phyloP scores from a whole-genome alignment of 495 filamentous ascomycete genomes.

The Aspergillus ostianus region DNA sequence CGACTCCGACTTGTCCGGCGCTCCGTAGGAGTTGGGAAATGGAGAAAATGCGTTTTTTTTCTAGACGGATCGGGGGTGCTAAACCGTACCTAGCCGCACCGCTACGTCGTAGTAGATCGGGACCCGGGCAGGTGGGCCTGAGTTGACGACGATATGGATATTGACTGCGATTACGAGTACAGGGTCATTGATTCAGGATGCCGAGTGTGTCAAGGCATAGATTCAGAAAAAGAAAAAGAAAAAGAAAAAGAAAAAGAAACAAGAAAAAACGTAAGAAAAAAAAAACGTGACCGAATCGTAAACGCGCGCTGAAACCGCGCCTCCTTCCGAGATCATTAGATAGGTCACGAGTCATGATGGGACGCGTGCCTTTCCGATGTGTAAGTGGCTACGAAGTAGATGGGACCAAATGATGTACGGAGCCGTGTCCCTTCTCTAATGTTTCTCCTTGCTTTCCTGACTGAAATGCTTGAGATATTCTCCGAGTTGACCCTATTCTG shows the following conservation, averaged over 20 bases:
- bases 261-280: not conserved
- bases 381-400: not conserved
- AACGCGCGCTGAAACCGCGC: not conserved
- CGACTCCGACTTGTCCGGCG: not conserved
- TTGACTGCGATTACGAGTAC: not conserved
- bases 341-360: constrained; percentile 6
- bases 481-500: not conserved
- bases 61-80: too few relatives aligned
- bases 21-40: not conserved
- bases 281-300: not conserved
- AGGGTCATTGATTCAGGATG: not conserved
- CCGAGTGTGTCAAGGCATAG: not conserved
- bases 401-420: not conserved
- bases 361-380: not conserved
- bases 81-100: too few relatives aligned
- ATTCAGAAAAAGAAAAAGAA: not conserved
- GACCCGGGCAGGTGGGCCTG: not conserved
- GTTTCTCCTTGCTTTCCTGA: not conserved
- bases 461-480: not conserved
- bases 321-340: constrained; percentile 1
- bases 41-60: not conserved
- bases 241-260: not conserved
- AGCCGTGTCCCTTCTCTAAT: not conserved
- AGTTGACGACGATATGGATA: not conserved
- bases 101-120: not conserved